A percentile compares a stretch with the other conserved stretches of the same genome.
These are phyloP conservation scores for Arabis alpina DNA, from an alignment of 345 rosid species.

Conservation along the genomic window DNA sequence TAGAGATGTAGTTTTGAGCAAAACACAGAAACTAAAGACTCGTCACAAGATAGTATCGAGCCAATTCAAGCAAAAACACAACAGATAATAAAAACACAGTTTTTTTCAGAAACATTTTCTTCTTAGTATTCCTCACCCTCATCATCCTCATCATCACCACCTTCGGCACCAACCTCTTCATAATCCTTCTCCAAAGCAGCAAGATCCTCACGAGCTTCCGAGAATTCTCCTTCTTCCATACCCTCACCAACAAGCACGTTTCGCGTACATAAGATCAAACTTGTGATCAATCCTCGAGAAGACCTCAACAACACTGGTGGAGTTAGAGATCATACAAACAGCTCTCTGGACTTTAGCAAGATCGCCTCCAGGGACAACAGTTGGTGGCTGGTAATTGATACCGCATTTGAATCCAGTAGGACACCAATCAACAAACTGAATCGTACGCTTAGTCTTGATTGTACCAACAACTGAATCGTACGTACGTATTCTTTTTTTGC, in stretches of 20 bases:
- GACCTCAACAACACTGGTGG: conserved; percentile 81
- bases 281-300: conserved; percentile 77
- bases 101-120: neutral
- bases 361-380: conserved; percentile 84
- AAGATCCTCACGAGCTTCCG: conserved; percentile 82
- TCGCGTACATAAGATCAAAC: conserved; percentile 77
- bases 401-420: conserved; percentile 85
- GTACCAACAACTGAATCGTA: conserved; percentile 77
- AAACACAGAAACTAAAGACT: conserved; percentile 24
- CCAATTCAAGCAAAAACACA: conserved; percentile 5
- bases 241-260: conserved; percentile 88
- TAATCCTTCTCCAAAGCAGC: conserved; percentile 80
- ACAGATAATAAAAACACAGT: neutral
- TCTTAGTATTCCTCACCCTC: conserved; percentile 56
- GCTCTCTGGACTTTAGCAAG: conserved; percentile 83
- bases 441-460: conserved; percentile 76
- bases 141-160: conserved; percentile 71
- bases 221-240: conserved; percentile 87
- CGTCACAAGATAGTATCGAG: conserved; percentile 35
- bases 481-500: too few species aligned
- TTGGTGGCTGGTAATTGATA: conserved; percentile 80
- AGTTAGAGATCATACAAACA: conserved; percentile 82
- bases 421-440: conserved; percentile 82
- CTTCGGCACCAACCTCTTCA: conserved; percentile 82
- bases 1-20: neutral